Base-by-base conservation (phyloP, 2,329 filamentous ascomycete genomes). In the Cladosporium sp. region DNA sequence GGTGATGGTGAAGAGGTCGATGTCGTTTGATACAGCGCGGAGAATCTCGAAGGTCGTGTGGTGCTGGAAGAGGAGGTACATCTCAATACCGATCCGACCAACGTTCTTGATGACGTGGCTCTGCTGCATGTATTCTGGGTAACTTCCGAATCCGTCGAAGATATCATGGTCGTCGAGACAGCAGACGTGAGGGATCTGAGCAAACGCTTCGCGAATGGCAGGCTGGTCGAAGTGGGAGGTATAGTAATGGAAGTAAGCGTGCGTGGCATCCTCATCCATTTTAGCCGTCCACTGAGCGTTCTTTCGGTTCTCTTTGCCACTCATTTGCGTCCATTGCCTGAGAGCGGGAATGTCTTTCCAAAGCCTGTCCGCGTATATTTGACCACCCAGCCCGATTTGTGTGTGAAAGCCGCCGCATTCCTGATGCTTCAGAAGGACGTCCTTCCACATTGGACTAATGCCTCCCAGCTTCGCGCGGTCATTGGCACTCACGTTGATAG, bases 51-150 rank as follows among this genome's bases (percentile, higher is more conserved):
- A 78, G 0, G 92, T 97, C 0, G 93, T 97, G 69, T 98, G 93
- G 66, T 98, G 93, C 67, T 98, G 93, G 77, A 98, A 98, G 7
- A 98, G 80, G 34, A 98, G 79, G 67, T 97, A 98, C 91, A 96
- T 96, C 61, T 97, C 90, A 52, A 95, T 91, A 18, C 90, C 93
- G 56, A 98, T 85, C 35, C 93, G 84, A 19, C 93, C 93, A 64
- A 97, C 95, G 66, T 97, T 97, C 73, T 95, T 96, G 77, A 98
- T 97, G 74, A 97, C 90, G 59, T 95, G 86, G 14, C 90, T 96
- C 60, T 88, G 88, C 67, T 98, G 93, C 92, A 98, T 97, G 68
- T 97, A 95, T 57, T 95, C 90, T 0, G 93, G 93, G 64, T 97
- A 98, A 1, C 90, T 95, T 31, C 93, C 93, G 62, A 93, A 98